A percentile compares a stretch with the other conserved stretches of the same genome.
Conservation (phyloP, 768 basidiomycete genomes). For the Tulasnella sp. region DNA sequence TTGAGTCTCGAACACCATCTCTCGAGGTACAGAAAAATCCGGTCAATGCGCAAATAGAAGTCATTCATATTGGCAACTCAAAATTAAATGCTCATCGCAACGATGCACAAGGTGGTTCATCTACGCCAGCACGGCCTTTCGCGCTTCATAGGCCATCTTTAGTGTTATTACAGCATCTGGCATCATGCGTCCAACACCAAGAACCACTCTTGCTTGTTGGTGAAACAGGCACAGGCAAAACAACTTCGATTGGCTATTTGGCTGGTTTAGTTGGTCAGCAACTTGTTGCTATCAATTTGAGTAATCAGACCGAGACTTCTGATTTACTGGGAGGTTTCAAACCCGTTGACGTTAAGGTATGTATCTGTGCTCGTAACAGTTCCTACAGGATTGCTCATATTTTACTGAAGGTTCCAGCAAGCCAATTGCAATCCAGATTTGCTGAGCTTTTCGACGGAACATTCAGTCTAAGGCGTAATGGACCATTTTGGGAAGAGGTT, state of each 20-base stretch:
- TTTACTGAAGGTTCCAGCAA: slow-evolving; percentile 65
- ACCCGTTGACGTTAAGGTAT: slow-evolving; percentile 82
- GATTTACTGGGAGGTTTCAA: slow-evolving; percentile 93
- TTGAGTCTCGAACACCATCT: slow-evolving; percentile 51
- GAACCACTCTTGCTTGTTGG: slow-evolving; percentile 90
- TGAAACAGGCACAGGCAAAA: slow-evolving; percentile 99
- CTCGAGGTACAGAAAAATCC: slow-evolving; percentile 51
- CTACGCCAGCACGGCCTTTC: slow-evolving; percentile 44
- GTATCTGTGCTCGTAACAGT: no score
- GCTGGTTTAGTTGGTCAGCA: slow-evolving; percentile 62
- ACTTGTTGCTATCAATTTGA: slow-evolving; percentile 82
- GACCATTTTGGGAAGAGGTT: slow-evolving; percentile 68
- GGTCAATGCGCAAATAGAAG: slow-evolving; percentile 43
- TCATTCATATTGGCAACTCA: slow-evolving; percentile 51
- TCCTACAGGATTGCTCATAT: no score
- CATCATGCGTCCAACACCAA: slow-evolving; percentile 49
- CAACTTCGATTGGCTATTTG: slow-evolving; percentile 78
- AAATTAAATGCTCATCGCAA: slow-evolving; percentile 27
- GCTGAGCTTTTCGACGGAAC: slow-evolving; percentile 68
- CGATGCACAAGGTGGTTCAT: slow-evolving; percentile 27
- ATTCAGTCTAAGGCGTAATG: slow-evolving; percentile 83
- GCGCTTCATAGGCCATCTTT: slow-evolving; percentile 80
- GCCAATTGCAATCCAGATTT: slow-evolving; percentile 57
- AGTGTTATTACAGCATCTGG: slow-evolving; percentile 65
- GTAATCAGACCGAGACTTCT: slow-evolving; percentile 89